These are phyloP conservation scores for Strigomonas culicis DNA, from an alignment of 208 protist genomes.

Conservation along the genomic window DNA sequence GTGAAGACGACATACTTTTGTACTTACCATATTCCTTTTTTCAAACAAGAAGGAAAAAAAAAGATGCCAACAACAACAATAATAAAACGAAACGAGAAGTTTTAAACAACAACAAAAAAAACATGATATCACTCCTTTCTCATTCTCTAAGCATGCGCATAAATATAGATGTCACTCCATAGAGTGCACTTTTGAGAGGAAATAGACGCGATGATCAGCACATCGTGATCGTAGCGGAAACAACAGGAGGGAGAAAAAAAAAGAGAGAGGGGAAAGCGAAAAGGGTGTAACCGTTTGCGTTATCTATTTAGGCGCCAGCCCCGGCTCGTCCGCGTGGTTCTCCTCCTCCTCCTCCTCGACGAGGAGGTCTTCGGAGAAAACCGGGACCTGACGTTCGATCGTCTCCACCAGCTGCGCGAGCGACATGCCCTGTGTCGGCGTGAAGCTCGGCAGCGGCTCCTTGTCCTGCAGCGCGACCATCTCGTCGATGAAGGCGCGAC, in stretches of 20 bases:
- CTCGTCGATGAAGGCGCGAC: slow-evolving; percentile 75
- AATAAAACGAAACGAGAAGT: too few relatives aligned
- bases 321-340: neutral
- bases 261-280: neutral
- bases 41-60: too few relatives aligned
- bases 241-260: neutral
- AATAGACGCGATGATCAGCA: neutral
- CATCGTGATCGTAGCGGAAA: neutral
- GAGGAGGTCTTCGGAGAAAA: slow-evolving; percentile 81
- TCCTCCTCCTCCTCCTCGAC: slow-evolving; percentile 31
- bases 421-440: slow-evolving; percentile 37
- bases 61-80: too few relatives aligned
- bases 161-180: too few relatives aligned
- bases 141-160: too few relatives aligned
- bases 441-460: slow-evolving; percentile 46
- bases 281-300: too few relatives aligned
- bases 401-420: slow-evolving; percentile 48
- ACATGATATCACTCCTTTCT: too few relatives aligned
- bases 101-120: too few relatives aligned
- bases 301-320: too few relatives aligned
- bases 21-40: too few relatives aligned
- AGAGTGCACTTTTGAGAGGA: too few relatives aligned
- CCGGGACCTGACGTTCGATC: slow-evolving; percentile 79
- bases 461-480: slow-evolving; percentile 63
- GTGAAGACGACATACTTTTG: too few relatives aligned